Percentiles rank a stretch among this genome's conserved stretches.
Evolutionary conservation across 2,329 filamentous ascomycete species (phyloP).

Genomic region (Onygenales sp.): DNA sequence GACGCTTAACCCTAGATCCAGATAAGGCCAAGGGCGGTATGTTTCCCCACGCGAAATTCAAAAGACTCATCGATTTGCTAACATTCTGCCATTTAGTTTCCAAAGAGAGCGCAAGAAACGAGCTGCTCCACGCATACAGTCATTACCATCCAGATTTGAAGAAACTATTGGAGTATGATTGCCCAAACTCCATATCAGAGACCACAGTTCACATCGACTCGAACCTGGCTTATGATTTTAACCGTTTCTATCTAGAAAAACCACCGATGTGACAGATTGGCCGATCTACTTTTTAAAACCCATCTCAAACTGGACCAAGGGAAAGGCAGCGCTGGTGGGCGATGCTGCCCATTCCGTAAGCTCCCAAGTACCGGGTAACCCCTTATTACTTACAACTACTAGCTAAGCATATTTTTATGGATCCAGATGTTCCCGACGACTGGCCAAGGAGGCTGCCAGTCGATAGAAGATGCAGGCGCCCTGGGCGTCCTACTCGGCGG

Average conservation of each 20-base stretch:
- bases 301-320: neutral
- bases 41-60: neutral
- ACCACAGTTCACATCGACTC: too few species aligned
- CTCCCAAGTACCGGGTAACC: neutral
- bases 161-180: neutral
- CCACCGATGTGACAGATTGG: neutral
- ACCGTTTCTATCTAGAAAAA: neutral
- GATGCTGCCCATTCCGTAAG: conserved; percentile 1
- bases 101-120: neutral
- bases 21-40: neutral
- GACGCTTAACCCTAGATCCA: neutral
- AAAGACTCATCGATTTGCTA: neutral
- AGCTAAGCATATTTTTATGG: neutral
- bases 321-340: neutral
- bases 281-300: neutral
- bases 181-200: too few species aligned
- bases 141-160: neutral
- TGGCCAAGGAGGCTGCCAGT: conserved; percentile 2
- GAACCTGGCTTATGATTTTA: too few species aligned
- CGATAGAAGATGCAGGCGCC: conserved; percentile 1
- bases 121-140: neutral
- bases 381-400: neutral
- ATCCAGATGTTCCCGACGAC: conserved; percentile 1
- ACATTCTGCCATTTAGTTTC: neutral
- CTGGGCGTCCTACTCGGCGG: neutral